Base-by-base conservation (phyloP, 2,329 filamentous ascomycete genomes). In the Alternaria arborescens region DNA sequence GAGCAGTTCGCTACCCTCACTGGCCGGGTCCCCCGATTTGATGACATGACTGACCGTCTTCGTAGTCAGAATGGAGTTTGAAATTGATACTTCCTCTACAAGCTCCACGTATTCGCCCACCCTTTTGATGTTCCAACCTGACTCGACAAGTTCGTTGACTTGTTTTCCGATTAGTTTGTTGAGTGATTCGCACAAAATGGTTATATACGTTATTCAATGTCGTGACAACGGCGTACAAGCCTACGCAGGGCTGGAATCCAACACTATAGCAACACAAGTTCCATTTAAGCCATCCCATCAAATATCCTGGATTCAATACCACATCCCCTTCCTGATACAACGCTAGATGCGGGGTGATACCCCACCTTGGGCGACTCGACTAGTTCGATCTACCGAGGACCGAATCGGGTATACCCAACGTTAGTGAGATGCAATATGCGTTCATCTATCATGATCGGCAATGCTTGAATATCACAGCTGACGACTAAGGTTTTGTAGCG, bases 1-100 rank as follows among this genome's bases (percentile, higher is more conserved):
- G 78, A 80, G 64, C 74, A 75, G 54, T 80, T 81, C 8, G 77
- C 78, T 34, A 80, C 75, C 8, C 76, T 66, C 10, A 80, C 78
- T 2, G 77, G 71, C 8, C 78, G 59, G 16, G 42, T 68, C 7
- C 71, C 73, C 24, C 69, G 67, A 22, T 70, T 34, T 30, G 52
- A 22, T 11, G 58, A n/a, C 69, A 74, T 75, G 1, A 40, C 59
- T 54, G 5, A 1, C 30, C 40, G 40, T 42, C 12, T 42, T 8
- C 12, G 20, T 16, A 14, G 6, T 28, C n/a, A 47, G 14, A n/a
- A 12, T 11, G 18, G 8, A 11, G 22, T 2, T 22, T 6, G 3
- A 3, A 8, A 41, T 22, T 11, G 7, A 38, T 38, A n/a, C 14
- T n/a, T 38, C 16, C 16, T n/a, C 34, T 38, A 16, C 5, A 16